A percentile compares a stretch with the other conserved stretches of the same genome.
These are phyloP conservation scores for Hawksworthiomyces lignivorus DNA, from an alignment of 2,329 filamentous ascomycete species.

Conservation along the genomic window DNA sequence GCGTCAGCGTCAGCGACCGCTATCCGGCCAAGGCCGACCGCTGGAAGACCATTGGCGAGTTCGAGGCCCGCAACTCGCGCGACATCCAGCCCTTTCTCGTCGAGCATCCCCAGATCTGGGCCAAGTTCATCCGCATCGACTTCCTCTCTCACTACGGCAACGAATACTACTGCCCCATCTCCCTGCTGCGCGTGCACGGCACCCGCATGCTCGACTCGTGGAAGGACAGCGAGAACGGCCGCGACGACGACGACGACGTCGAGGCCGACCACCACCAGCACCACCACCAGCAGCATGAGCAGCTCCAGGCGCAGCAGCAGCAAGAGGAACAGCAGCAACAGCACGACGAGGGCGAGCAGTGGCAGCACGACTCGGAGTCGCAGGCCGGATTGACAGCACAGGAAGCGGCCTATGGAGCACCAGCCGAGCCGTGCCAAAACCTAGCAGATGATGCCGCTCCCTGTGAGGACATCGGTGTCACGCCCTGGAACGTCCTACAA, in stretches of 20 bases:
- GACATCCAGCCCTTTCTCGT: conserved; percentile 92
- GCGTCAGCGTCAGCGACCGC: conserved; percentile 85
- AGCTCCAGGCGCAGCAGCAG: background rate
- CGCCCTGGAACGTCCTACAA: conserved; percentile 3
- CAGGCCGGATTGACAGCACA: too few species aligned
- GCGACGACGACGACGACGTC: conserved; percentile 53
- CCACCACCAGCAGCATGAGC: background rate
- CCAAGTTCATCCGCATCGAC: conserved; percentile 84
- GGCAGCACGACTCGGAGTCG: too few species aligned
- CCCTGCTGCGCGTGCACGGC: conserved; percentile 83
- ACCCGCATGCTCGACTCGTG: conserved; percentile 94
- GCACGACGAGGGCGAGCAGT: conserved; percentile 14
- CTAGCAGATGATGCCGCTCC: background rate
- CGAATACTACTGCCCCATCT: conserved; percentile 93
- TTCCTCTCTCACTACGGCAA: conserved; percentile 91
- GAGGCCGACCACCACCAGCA: conserved; percentile 32
- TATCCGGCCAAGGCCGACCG: conserved; percentile 89
- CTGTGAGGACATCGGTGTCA: background rate
- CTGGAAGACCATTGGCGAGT: conserved; percentile 83
- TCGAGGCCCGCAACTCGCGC: conserved; percentile 84
- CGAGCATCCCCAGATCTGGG: conserved; percentile 93
- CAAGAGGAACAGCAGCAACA: background rate
- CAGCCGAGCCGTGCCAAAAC: too few species aligned
- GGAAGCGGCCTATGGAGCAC: background rate
- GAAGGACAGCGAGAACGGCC: conserved; percentile 67